phyloP scores from a whole-genome alignment of 2,329 filamentous ascomycete genomes.

The Pseudophaeomoniella oleicola region DNA sequence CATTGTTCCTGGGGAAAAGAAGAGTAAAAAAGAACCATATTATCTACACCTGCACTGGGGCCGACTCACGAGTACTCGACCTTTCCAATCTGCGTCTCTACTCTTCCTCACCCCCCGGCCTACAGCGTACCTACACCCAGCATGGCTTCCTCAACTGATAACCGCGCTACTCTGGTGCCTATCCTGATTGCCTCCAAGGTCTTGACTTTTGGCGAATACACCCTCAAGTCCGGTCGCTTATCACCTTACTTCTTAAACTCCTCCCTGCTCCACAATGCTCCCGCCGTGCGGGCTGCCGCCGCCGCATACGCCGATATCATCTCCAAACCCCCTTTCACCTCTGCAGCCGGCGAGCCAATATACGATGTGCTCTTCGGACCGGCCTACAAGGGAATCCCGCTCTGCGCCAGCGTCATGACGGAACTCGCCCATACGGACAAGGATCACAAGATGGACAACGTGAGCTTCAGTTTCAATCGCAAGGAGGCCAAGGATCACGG shows the following conservation, averaged over 20 bases:
- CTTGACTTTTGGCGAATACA: conserved; percentile 32
- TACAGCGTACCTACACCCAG: too few relatives aligned
- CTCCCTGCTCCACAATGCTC: conserved; percentile 71
- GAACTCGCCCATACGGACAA: conserved; percentile 53
- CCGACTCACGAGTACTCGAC: too few relatives aligned
- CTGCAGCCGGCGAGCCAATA: conserved; percentile 14
- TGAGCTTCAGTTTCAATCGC: conserved; percentile 83
- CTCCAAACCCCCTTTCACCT: conserved; percentile 30
- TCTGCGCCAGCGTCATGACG: conserved; percentile 63
- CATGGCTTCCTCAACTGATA: conserved; percentile 6
- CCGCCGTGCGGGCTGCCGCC: conserved; percentile 62
- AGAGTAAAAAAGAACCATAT: too few relatives aligned
- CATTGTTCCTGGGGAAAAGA: too few relatives aligned
- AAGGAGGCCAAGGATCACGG: conserved; percentile 96
- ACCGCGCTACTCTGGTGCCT: conserved; percentile 23
- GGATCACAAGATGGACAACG: conserved; percentile 11
- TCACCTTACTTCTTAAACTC: conserved; percentile 99
- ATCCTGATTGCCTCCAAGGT: conserved; percentile 24
- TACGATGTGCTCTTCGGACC: conserved; percentile 72
- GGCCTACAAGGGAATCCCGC: conserved; percentile 92
- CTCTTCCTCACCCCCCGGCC: too few relatives aligned
- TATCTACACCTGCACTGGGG: too few relatives aligned
- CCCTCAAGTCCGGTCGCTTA: conserved; percentile 76
- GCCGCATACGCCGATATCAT: conserved; percentile 61
- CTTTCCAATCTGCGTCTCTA: too few relatives aligned